These are phyloP conservation scores for Primulina huaijiensis DNA, from an alignment of 257 asterid genomes.

Conservation along the genomic window DNA sequence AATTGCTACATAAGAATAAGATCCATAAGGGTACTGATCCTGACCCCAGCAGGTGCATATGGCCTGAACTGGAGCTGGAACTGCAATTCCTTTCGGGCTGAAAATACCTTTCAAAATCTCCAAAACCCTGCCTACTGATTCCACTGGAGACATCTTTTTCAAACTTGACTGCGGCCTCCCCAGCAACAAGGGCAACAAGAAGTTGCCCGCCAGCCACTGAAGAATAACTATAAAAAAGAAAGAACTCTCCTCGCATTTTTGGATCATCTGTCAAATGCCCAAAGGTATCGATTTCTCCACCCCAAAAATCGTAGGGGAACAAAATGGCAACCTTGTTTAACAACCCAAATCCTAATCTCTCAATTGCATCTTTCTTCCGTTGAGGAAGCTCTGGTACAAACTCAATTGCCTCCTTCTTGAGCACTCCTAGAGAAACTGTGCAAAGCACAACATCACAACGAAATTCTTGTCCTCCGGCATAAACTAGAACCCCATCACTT, in stretches of 20 bases:
- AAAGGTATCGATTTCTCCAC: conserved; percentile 96
- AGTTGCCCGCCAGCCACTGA: conserved; percentile 98
- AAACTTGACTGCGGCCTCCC: conserved; percentile 88
- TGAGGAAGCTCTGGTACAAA: conserved; percentile 91
- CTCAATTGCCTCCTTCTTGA: conserved; percentile 67
- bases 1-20: conserved; percentile 90
- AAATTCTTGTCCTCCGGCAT: conserved; percentile 77
- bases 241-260: conserved; percentile 87
- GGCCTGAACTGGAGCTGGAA: conserved; percentile 89
- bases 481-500: conserved; percentile 71
- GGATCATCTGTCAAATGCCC: conserved; percentile 92
- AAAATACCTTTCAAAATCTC: conserved; percentile 86
- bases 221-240: conserved; percentile 81
- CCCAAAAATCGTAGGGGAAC: conserved; percentile 98
- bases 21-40: conserved; percentile 82
- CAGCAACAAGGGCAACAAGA: conserved; percentile 92
- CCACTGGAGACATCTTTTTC: conserved; percentile 77
- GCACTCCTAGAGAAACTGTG: conserved; percentile 85
- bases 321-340: conserved; percentile 88
- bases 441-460: conserved; percentile 85
- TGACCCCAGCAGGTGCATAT: conserved; percentile 99
- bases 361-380: conserved; percentile 77
- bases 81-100: conserved; percentile 95
- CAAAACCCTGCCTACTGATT: conserved; percentile 67
- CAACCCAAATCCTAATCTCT: conserved; percentile 86